phyloP scores from a whole-genome alignment of 1,284 basidiomycete genomes.

The Coriolopsis trogii region DNA sequence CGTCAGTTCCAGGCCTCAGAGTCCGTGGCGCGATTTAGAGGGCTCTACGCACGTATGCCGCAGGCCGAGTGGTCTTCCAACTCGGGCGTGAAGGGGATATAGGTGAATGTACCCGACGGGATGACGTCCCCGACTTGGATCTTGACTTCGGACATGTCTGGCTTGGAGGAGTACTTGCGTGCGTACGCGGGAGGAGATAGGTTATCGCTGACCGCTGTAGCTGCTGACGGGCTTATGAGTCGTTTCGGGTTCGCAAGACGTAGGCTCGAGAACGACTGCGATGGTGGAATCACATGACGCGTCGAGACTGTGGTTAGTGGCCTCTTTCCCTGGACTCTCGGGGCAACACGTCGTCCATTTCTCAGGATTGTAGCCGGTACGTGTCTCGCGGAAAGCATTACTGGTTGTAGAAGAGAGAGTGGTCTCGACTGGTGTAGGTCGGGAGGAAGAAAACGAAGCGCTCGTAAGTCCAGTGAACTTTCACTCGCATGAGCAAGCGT shows the following conservation, averaged over 20 bases:
- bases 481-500: not conserved
- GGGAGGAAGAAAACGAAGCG: not conserved
- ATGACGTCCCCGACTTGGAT: conserved; percentile 69
- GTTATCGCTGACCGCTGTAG: not conserved
- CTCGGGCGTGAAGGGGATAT: conserved; percentile 67
- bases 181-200: not conserved
- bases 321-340: conserved; percentile 9
- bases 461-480: not conserved
- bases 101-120: conserved; percentile 62
- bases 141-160: conserved; percentile 15
- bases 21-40: not conserved
- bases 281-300: conserved; percentile 16
- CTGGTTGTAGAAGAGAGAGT: not conserved
- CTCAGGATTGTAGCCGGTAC: not conserved
- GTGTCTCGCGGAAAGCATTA: conserved; percentile 1
- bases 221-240: conserved; percentile 9
- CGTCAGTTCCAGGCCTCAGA: no score
- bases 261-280: not conserved
- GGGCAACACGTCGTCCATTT: not conserved
- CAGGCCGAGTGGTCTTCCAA: conserved; percentile 69
- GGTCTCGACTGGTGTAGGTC: conserved; percentile 1
- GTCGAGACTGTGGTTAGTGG: conserved; percentile 19
- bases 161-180: conserved; percentile 13
- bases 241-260: not conserved
- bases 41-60: conserved; percentile 55